A percentile compares a stretch with the other conserved stretches of the same genome.
Conservation (phyloP, 2,329 filamentous ascomycete genomes). For the Rutstroemia sp. region DNA sequence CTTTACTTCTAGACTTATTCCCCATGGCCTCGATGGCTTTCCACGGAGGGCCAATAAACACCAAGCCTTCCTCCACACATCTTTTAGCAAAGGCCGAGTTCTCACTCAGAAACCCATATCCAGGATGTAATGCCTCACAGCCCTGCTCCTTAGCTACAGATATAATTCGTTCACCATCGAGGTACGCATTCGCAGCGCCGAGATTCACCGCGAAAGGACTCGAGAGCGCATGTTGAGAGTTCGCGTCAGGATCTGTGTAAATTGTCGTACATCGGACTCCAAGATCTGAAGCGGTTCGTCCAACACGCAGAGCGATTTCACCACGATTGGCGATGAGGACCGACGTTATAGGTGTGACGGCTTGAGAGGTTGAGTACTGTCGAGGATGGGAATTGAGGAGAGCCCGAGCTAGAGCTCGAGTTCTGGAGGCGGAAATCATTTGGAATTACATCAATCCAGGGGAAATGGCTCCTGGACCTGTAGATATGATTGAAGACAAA, state of each 20-base stretch:
- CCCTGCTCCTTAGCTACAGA: slow-evolving; percentile 76
- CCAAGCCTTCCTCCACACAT: slow-evolving; percentile 81
- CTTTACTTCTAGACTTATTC: slow-evolving; percentile 86
- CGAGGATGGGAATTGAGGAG: slow-evolving; percentile 17
- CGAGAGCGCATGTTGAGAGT: slow-evolving; percentile 79
- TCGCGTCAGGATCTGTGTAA: slow-evolving; percentile 86
- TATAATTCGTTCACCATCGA: slow-evolving; percentile 91
- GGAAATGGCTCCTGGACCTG: neutral
- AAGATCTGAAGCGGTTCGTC: slow-evolving; percentile 77
- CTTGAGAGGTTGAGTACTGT: slow-evolving; percentile 13
- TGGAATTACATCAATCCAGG: slow-evolving; percentile 6
- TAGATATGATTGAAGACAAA: neutral
- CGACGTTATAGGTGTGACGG: slow-evolving; percentile 53
- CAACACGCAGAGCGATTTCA: slow-evolving; percentile 91
- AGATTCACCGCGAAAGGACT: slow-evolving; percentile 80
- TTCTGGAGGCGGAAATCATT: slow-evolving; percentile 25
- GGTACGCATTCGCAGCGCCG: slow-evolving; percentile 75
- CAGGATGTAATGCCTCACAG: slow-evolving; percentile 88
- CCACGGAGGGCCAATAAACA: slow-evolving; percentile 88
- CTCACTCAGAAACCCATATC: slow-evolving; percentile 93
- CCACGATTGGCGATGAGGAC: slow-evolving; percentile 95
- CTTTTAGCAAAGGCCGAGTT: slow-evolving; percentile 85
- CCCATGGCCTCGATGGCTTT: slow-evolving; percentile 84
- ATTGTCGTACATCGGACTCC: slow-evolving; percentile 91
- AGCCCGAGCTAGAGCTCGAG: slow-evolving; percentile 24